phyloP scores from a whole-genome alignment of 2,329 filamentous ascomycete genomes.

The Cytospora piceicola region DNA sequence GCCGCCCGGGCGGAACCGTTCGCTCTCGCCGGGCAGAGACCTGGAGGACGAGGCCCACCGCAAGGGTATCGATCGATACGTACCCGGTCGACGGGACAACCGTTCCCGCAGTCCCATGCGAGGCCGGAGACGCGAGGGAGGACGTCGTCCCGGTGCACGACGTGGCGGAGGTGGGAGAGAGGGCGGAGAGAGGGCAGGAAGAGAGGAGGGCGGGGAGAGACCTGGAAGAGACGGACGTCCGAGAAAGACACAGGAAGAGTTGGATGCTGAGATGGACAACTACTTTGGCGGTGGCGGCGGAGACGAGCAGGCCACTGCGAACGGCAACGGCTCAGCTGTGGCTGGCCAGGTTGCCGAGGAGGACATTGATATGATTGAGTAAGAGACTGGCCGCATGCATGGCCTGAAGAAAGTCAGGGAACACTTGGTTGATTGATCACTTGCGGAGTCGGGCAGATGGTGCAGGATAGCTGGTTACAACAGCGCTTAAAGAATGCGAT shows the following conservation, averaged over 20 bases:
- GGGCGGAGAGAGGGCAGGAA: slow-evolving; percentile 37
- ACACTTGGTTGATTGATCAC: background rate
- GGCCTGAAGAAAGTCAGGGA: slow-evolving; percentile 4
- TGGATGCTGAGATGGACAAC: slow-evolving; percentile 96
- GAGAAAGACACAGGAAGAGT: slow-evolving; percentile 86
- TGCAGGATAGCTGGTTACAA: background rate
- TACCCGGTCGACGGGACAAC: slow-evolving; percentile 60
- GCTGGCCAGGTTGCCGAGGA: slow-evolving; percentile 30
- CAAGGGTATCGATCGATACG: slow-evolving; percentile 77
- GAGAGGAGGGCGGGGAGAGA: slow-evolving; percentile 48
- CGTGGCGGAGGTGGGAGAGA: slow-evolving; percentile 46
- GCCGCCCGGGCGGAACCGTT: slow-evolving; percentile 65
- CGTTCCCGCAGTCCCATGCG: slow-evolving; percentile 65
- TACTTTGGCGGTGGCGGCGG: slow-evolving; percentile 67
- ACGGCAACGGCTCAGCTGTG: slow-evolving; percentile 47
- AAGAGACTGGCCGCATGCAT: slow-evolving; percentile 12
- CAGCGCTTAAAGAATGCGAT: slow-evolving; percentile 3
- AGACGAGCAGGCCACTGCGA: slow-evolving; percentile 35
- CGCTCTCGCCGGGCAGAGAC: slow-evolving; percentile 54
- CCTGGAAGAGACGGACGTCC: slow-evolving; percentile 60
- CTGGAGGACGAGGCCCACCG: slow-evolving; percentile 61
- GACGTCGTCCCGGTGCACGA: slow-evolving; percentile 51
- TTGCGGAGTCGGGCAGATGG: background rate
- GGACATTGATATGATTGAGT: slow-evolving; percentile 39
- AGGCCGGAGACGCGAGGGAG: slow-evolving; percentile 38